Percentiles rank a stretch among this genome's conserved stretches.
phyloP scores from a whole-genome alignment of 495 filamentous ascomycete genomes.

The Geopyxis carbonaria region DNA sequence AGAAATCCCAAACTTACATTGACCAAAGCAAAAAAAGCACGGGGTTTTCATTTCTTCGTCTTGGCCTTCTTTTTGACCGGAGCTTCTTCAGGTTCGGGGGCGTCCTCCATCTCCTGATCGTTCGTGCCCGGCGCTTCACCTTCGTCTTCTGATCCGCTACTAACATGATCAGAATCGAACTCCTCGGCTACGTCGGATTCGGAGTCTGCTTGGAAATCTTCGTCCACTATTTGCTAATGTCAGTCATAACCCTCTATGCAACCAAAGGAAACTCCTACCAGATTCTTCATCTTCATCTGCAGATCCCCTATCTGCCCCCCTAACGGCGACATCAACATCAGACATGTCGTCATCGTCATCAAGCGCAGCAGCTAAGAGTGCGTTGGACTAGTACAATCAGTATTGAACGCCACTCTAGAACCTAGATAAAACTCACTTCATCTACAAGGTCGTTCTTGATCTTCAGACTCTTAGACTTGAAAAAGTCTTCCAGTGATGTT shows the following conservation, averaged over 20 bases:
- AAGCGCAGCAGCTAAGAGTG: constrained; percentile 26
- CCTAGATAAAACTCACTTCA: constrained; percentile 32
- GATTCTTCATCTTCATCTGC: constrained; percentile 86
- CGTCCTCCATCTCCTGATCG: constrained; percentile 24
- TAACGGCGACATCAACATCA: constrained; percentile 63
- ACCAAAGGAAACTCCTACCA: too few species aligned
- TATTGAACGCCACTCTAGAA: constrained; percentile 1
- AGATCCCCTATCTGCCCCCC: constrained; percentile 59
- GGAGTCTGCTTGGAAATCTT: constrained; percentile 82
- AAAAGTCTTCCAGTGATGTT: constrained; percentile 85
- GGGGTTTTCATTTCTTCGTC: constrained; percentile 24
- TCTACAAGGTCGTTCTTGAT: constrained; percentile 90
- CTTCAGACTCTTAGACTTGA: constrained; percentile 80
- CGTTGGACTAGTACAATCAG: constrained; percentile 5
- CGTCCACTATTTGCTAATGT: too few species aligned
- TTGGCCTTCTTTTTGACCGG: constrained; percentile 26
- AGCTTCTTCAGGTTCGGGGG: constrained; percentile 8
- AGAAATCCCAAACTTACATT: too few species aligned
- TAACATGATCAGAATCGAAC: constrained; percentile 79
- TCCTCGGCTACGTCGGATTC: constrained; percentile 96
- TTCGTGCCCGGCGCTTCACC: constrained; percentile 37
- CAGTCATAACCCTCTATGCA: constrained; percentile 36
- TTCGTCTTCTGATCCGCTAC: constrained; percentile 48
- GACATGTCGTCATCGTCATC: constrained; percentile 46
- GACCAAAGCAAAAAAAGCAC: too few species aligned